Evolutionary conservation across 805 yeast genomes (phyloP), one percentile per base, ranked within the genome.

Genomic region (Myxozyma vanderwaltii): DNA sequence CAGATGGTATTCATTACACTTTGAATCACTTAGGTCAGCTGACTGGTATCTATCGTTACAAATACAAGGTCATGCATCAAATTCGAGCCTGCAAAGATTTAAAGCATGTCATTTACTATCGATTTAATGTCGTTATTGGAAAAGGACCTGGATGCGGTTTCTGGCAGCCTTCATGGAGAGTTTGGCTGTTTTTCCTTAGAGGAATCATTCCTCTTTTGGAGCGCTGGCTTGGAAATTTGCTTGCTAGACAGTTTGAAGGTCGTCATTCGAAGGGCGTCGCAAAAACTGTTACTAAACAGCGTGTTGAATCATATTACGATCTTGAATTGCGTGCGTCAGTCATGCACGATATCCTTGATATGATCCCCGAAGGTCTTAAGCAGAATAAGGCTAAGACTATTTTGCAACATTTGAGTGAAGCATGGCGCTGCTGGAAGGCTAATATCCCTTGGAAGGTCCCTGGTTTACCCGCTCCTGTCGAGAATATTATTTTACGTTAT

Each of bases 351-450:
- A 92, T 94, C 49, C 76, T 94, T 59, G 99, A 94, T 71, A 91
- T 91, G 96, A 91, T 94, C 48, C 99, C 99, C 0, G 97, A 90
- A 63, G 96, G 96, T 1, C 81, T 94, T 61, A 86, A 89, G 68
- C 94, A 89, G 69, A 88, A 82, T 64, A 91, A 90, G 71, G 84
- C 97, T 1, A 87, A 88, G 68, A 85, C 96, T 0, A 87, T 94
- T 54, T 74, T 94, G 49, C 98, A 94, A 69, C 99, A 94, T 73
- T 78, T 94, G 58, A 88, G 96, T 70, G 99, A 94, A 72, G 99
- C 99, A 0, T 94, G 99, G 99, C 79, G 99, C 71, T 94, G 98
- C 72, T 94, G 99, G 99, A 94, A 94, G 72, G 99, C 99, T 1
- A 92, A 94, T 70, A 87, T 94, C 59, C 96, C 97, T 0, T 94